Percentiles rank a stretch among this genome's conserved stretches.
Conservation (phyloP, 768 basidiomycete genomes). For the Austroboletus eburneus region DNA sequence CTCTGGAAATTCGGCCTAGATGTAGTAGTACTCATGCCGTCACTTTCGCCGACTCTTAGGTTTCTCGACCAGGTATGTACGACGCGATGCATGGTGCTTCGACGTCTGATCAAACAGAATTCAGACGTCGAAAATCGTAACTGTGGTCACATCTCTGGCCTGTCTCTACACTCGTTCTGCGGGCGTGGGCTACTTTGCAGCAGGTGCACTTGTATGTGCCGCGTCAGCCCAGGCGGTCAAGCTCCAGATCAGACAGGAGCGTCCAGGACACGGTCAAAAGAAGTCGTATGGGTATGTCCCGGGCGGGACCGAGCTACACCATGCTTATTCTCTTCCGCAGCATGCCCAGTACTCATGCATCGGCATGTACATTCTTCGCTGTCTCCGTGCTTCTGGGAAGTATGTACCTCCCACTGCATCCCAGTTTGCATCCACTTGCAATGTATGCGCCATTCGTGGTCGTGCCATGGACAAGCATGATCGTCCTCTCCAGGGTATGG, state of each 20-base stretch:
- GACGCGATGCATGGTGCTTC: neutral
- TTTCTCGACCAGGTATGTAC: constrained; percentile 32
- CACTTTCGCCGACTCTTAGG: constrained; percentile 21
- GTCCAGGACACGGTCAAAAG: constrained; percentile 49
- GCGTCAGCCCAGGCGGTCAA: constrained; percentile 62
- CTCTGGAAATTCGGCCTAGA: no score
- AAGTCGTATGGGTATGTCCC: constrained; percentile 63
- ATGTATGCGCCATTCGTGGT: constrained; percentile 42
- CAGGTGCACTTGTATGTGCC: constrained; percentile 53
- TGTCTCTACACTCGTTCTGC: constrained; percentile 61
- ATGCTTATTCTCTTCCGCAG: constrained; percentile 33
- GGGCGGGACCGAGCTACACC: neutral
- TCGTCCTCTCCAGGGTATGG: constrained; percentile 66
- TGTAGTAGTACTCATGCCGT: no score
- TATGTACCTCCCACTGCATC: constrained; percentile 54
- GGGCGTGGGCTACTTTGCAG: constrained; percentile 56
- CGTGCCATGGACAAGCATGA: constrained; percentile 50
- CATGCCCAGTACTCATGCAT: constrained; percentile 84
- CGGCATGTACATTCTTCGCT: constrained; percentile 61
- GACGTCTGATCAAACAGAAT: constrained; percentile 2
- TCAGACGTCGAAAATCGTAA: constrained; percentile 63
- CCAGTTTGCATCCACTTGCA: constrained; percentile 39
- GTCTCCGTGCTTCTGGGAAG: constrained; percentile 58
- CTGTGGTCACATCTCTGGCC: constrained; percentile 42
- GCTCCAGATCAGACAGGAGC: constrained; percentile 55